Percentiles rank a stretch among this genome's conserved stretches.
Conservation (phyloP, 2,329 filamentous ascomycete species). For the Beauveria pseudobassiana region DNA sequence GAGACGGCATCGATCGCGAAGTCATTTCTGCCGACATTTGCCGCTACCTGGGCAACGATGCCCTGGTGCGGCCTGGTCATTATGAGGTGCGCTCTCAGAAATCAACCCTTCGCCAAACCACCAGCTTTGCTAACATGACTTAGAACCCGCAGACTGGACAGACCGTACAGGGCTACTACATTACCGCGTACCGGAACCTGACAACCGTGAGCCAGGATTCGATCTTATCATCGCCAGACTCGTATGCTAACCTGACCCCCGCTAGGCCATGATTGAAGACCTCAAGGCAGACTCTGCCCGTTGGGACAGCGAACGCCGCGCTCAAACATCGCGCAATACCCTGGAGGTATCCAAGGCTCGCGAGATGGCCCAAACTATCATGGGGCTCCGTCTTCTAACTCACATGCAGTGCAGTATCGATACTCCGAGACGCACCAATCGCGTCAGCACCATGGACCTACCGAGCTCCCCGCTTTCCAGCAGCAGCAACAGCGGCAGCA, state of each 20-base stretch:
- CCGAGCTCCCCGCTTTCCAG: conserved; percentile 26
- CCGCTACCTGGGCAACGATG: conserved; percentile 76
- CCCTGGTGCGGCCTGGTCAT: conserved; percentile 65
- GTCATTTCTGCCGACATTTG: conserved; percentile 81
- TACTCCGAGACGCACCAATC: conserved; percentile 45
- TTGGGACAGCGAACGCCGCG: conserved; percentile 54
- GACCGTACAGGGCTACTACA: conserved; percentile 64
- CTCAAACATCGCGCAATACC: conserved; percentile 44
- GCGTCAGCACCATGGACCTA: conserved; percentile 42
- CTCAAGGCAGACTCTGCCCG: conserved; percentile 54
- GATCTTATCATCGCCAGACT: neutral
- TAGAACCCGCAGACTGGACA: conserved; percentile 51
- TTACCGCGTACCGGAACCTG: conserved; percentile 71
- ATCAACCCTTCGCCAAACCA: neutral
- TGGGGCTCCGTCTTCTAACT: conserved; percentile 50
- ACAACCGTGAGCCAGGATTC: conserved; percentile 54
- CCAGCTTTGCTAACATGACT: neutral
- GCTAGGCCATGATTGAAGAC: conserved; percentile 55
- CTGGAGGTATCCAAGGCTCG: conserved; percentile 52
- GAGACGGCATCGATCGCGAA: conserved; percentile 74
- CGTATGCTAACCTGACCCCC: conserved; percentile 12
- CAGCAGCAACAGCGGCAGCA: conserved; percentile 20
- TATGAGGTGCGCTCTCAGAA: conserved; percentile 53
- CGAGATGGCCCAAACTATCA: conserved; percentile 40
- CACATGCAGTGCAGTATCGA: conserved; percentile 49